Conservation (phyloP, 2,329 filamentous ascomycete species). For the Cladosporium colombiae region DNA sequence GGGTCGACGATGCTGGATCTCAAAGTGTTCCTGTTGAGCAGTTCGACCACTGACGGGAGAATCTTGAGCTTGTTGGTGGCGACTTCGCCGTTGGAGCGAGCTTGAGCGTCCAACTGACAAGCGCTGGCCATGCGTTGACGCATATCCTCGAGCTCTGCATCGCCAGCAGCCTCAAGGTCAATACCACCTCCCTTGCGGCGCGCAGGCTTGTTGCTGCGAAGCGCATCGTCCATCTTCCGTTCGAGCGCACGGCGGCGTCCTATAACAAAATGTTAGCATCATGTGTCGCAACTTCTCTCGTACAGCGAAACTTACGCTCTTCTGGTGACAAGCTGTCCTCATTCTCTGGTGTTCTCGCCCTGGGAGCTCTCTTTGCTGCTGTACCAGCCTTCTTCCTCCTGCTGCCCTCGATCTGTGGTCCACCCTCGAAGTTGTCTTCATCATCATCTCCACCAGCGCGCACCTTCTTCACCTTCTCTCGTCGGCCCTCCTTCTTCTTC, state of each 20-base stretch:
- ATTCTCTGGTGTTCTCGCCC: slow-evolving; percentile 60
- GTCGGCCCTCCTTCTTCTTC: slow-evolving; percentile 63
- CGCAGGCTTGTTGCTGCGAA: slow-evolving; percentile 78
- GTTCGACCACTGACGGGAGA: slow-evolving; percentile 81
- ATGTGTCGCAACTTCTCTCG: background rate
- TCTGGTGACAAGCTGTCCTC: slow-evolving; percentile 81
- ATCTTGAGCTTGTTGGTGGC: slow-evolving; percentile 93
- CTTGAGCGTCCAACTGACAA: slow-evolving; percentile 80
- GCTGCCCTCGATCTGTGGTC: slow-evolving; percentile 56
- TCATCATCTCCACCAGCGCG: slow-evolving; percentile 42
- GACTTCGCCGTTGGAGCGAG: slow-evolving; percentile 75
- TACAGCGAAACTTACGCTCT: slow-evolving; percentile 63
- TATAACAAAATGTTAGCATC: slow-evolving; percentile 33
- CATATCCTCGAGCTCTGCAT: slow-evolving; percentile 84
- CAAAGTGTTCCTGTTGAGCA: slow-evolving; percentile 87
- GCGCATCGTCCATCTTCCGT: slow-evolving; percentile 80
- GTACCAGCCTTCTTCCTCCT: slow-evolving; percentile 50
- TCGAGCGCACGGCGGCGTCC: slow-evolving; percentile 79
- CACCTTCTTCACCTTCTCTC: slow-evolving; percentile 60
- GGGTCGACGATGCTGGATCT: slow-evolving; percentile 85
- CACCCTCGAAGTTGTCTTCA: slow-evolving; percentile 51
- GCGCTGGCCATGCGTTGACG: slow-evolving; percentile 89
- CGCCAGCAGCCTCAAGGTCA: slow-evolving; percentile 86
- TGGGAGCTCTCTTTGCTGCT: slow-evolving; percentile 44
- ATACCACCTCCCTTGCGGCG: slow-evolving; percentile 82